phyloP scores from a whole-genome alignment of 2,329 filamentous ascomycete genomes.

The Ramichloridium luteum region DNA sequence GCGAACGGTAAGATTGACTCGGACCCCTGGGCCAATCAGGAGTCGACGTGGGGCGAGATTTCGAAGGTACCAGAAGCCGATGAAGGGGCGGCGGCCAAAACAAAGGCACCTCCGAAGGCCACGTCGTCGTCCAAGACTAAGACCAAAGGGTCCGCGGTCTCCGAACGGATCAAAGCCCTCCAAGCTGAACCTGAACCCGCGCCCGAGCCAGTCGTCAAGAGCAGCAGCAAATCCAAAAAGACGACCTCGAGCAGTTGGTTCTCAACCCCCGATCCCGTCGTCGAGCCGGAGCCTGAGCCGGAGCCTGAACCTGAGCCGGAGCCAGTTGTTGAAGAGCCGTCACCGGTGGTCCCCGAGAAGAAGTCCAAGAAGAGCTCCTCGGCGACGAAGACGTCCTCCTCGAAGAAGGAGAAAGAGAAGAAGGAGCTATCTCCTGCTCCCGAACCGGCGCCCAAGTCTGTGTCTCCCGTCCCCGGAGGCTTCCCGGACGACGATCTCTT shows the following conservation, averaged over 20 bases:
- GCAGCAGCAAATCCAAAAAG: neutral
- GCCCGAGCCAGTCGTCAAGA: conserved; percentile 28
- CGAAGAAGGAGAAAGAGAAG: conserved; percentile 15
- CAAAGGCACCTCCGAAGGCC: conserved; percentile 31
- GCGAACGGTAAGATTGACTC: conserved; percentile 32
- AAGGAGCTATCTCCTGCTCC: conserved; percentile 12
- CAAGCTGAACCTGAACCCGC: conserved; percentile 28
- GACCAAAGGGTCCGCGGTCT: conserved; percentile 34
- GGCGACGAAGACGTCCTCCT: conserved; percentile 11
- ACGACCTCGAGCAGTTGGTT: neutral
- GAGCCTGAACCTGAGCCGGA: conserved; percentile 24
- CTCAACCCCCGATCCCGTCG: conserved; percentile 1
- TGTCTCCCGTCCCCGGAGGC: conserved; percentile 32
- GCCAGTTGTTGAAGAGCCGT: conserved; percentile 11
- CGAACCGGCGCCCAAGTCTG: conserved; percentile 2
- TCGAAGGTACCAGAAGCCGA: conserved; percentile 34
- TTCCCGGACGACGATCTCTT: conserved; percentile 35
- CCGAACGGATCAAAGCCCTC: conserved; percentile 41
- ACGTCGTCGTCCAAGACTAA: conserved; percentile 31
- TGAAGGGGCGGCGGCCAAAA: conserved; percentile 27
- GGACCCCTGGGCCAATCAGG: conserved; percentile 31
- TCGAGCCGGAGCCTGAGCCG: conserved; percentile 10
- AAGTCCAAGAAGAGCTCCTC: conserved; percentile 14
- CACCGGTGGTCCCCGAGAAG: conserved; percentile 16
- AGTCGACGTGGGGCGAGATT: conserved; percentile 25